Percentiles rank a stretch among this genome's conserved stretches.
Evolutionary conservation across 495 filamentous ascomycete species (phyloP).

Genomic region (Thozetella sp.): DNA sequence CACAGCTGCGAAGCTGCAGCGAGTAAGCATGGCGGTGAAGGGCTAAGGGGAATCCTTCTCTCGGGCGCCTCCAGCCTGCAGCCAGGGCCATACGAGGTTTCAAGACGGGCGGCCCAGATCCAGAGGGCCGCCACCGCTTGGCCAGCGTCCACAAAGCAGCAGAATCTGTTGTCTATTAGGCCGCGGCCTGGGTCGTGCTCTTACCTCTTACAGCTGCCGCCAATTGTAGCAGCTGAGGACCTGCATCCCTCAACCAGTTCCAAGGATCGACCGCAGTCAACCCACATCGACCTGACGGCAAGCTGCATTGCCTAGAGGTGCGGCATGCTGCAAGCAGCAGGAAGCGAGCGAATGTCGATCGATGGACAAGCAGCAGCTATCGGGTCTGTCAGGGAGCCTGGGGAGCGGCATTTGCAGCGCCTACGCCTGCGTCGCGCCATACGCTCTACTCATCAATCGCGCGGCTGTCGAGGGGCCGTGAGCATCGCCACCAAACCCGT

Average conservation of each 20-base stretch:
- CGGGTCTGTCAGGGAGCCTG: not conserved
- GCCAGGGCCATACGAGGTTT: not conserved
- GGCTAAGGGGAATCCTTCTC: not conserved
- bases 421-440: no score
- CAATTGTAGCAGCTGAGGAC: not conserved
- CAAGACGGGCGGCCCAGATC: not conserved
- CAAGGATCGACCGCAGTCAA: not conserved
- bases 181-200: not conserved
- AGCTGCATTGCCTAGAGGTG: not conserved
- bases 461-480: no score
- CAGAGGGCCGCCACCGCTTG: not conserved
- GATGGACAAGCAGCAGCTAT: not conserved
- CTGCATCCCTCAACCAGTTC: not conserved
- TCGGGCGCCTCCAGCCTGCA: not conserved
- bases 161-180: no score
- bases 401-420: no score
- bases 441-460: no score
- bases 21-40: slow-evolving; percentile 1
- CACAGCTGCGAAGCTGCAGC: no score
- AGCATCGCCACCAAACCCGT: no score
- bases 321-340: not conserved
- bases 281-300: not conserved
- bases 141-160: no score
- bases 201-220: not conserved
- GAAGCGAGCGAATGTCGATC: not conserved